Conservation (phyloP, 1,284 basidiomycete genomes). For the Irpex sp. region DNA sequence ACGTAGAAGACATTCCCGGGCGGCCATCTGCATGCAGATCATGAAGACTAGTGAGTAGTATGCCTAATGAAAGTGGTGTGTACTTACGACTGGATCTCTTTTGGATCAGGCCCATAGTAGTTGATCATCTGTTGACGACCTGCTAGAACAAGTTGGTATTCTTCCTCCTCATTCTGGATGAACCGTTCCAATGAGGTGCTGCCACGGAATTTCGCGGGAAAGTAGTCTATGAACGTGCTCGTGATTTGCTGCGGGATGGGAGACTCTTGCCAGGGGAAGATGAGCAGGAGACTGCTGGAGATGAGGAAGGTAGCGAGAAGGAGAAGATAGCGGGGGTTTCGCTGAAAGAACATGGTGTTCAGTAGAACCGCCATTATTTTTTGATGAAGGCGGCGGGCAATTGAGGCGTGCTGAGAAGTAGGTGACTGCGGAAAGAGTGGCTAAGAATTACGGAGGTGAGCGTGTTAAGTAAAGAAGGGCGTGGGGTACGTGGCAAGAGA, state of each 20-base stretch:
- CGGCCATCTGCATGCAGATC: constrained; percentile 4
- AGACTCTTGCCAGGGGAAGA: not conserved
- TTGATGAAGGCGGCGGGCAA: not conserved
- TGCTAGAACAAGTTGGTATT: constrained; percentile 5
- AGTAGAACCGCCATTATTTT: constrained; percentile 5
- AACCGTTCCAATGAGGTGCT: constrained; percentile 7
- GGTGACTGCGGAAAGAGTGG: not conserved
- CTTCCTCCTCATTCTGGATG: constrained; percentile 5
- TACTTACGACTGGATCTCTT: constrained; percentile 9
- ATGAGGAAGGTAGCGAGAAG: constrained; percentile 12
- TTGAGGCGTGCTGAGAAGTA: not conserved
- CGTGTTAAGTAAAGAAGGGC: not conserved
- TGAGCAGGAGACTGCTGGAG: constrained; percentile 10
- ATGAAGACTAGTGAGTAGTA: not conserved
- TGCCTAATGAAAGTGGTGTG: not conserved
- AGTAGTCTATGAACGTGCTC: not conserved
- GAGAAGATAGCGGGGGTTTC: constrained; percentile 13
- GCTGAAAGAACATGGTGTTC: constrained; percentile 4
- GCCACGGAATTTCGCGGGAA: constrained; percentile 9
- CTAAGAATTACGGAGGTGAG: not conserved
- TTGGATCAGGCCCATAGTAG: constrained; percentile 5
- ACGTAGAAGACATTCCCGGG: constrained; percentile 8
- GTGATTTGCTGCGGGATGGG: not conserved
- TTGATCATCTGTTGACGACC: constrained; percentile 7
- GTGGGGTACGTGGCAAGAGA: not conserved